A percentile compares a stretch with the other conserved stretches of the same genome.
phyloP scores from a whole-genome alignment of 148 eudicot genomes.

The Rheum nobile region DNA sequence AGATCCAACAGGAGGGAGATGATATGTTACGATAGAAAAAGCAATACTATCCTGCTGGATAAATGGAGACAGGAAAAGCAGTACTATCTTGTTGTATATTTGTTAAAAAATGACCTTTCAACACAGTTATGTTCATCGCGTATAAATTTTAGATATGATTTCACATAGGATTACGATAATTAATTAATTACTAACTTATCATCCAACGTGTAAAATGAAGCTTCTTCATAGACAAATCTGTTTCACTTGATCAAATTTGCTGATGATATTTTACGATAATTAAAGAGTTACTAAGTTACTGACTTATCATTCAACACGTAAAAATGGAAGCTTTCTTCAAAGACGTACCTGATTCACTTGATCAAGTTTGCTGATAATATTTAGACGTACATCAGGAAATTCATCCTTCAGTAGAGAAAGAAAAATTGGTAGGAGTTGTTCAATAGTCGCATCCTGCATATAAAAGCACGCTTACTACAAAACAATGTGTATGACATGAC shows the following conservation, averaged over 20 bases:
- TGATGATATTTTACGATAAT: slow-evolving; percentile 45
- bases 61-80: not conserved
- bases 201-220: not conserved
- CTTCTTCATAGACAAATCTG: slow-evolving; percentile 36
- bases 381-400: slow-evolving; percentile 96
- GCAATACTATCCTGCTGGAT: not conserved
- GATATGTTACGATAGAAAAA: too few species aligned
- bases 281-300: not conserved
- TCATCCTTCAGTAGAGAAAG: slow-evolving; percentile 94
- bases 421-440: slow-evolving; percentile 93
- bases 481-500: not conserved
- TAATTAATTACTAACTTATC: not conserved
- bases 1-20: not conserved
- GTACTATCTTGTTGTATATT: not conserved
- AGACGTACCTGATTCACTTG: slow-evolving; percentile 90
- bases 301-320: not conserved
- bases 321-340: not conserved
- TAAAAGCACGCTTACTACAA: not conserved
- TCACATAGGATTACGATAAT: not conserved
- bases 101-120: not conserved
- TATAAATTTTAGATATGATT: not conserved
- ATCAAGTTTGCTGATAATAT: slow-evolving; percentile 96
- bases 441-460: slow-evolving; percentile 90
- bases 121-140: not conserved
- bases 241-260: slow-evolving; percentile 99